These are phyloP conservation scores for Lepidium africanum DNA, from an alignment of 345 rosid genomes.

Conservation along the genomic window DNA sequence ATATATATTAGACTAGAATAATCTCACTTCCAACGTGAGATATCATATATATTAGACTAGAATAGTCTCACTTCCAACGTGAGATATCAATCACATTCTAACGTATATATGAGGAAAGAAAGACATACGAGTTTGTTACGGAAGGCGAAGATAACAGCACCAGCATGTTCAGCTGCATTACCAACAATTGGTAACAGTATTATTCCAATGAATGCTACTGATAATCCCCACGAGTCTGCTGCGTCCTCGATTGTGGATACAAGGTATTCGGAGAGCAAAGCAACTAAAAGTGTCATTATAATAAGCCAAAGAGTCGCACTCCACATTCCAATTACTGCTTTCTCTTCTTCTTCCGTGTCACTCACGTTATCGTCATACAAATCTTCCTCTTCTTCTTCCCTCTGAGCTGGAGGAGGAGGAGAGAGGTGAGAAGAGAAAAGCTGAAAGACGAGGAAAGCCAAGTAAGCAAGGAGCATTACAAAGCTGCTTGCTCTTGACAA, in stretches of 20 bases:
- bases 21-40: too few species aligned
- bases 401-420: constrained; percentile 13
- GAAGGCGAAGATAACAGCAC: constrained; percentile 78
- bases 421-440: constrained; percentile 54
- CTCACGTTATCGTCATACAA: constrained; percentile 32
- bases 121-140: constrained; percentile 79
- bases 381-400: constrained; percentile 34
- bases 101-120: too few species aligned
- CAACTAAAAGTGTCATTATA: constrained; percentile 68
- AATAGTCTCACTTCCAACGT: too few species aligned
- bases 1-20: too few species aligned
- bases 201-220: constrained; percentile 78
- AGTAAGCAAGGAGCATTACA: constrained; percentile 66
- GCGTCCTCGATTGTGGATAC: constrained; percentile 94
- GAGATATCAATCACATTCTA: too few species aligned
- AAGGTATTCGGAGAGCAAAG: constrained; percentile 74
- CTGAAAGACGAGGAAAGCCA: constrained; percentile 81
- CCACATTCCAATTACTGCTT: constrained; percentile 76
- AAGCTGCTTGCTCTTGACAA: constrained; percentile 84
- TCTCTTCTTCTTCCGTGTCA: constrained; percentile 64
- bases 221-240: constrained; percentile 83
- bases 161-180: constrained; percentile 98
- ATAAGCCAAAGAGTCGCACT: constrained; percentile 68
- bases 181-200: constrained; percentile 88
- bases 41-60: too few species aligned